phyloP scores from a whole-genome alignment of 345 rosid genomes.

The Linum tenue region DNA sequence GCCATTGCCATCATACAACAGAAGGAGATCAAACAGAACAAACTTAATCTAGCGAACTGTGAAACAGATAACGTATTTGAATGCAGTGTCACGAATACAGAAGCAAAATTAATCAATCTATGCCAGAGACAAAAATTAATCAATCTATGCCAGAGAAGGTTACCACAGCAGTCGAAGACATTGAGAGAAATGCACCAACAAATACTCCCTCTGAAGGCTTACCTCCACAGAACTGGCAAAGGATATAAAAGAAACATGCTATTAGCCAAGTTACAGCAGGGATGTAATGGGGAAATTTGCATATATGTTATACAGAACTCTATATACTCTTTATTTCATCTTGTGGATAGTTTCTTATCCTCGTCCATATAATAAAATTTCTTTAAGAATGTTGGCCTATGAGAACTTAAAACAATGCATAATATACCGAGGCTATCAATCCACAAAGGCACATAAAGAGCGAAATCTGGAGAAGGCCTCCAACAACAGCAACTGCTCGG shows the following conservation, averaged over 20 bases:
- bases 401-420: neutral
- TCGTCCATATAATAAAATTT: neutral
- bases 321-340: neutral
- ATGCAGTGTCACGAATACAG: neutral
- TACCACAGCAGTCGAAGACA: conserved; percentile 98
- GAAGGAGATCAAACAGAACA: neutral
- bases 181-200: conserved; percentile 80
- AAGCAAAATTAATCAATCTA: neutral
- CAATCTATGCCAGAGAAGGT: conserved; percentile 12
- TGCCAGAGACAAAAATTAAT: too few relatives aligned
- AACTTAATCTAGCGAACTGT: neutral
- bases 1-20: neutral
- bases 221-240: conserved; percentile 71
- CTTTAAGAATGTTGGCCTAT: conserved; percentile 1
- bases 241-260: neutral
- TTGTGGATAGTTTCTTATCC: neutral
- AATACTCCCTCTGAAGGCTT: conserved; percentile 83
- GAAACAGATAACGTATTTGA: neutral
- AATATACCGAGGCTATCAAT: conserved; percentile 65
- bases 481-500: conserved; percentile 83
- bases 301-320: neutral
- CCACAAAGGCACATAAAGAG: conserved; percentile 91
- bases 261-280: neutral
- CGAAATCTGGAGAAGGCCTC: conserved; percentile 84
- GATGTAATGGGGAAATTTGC: neutral